Percentiles rank a stretch among this genome's conserved stretches.
phyloP scores from a whole-genome alignment of 2,329 filamentous ascomycete species.

The Chaetomiaceae sp. region DNA sequence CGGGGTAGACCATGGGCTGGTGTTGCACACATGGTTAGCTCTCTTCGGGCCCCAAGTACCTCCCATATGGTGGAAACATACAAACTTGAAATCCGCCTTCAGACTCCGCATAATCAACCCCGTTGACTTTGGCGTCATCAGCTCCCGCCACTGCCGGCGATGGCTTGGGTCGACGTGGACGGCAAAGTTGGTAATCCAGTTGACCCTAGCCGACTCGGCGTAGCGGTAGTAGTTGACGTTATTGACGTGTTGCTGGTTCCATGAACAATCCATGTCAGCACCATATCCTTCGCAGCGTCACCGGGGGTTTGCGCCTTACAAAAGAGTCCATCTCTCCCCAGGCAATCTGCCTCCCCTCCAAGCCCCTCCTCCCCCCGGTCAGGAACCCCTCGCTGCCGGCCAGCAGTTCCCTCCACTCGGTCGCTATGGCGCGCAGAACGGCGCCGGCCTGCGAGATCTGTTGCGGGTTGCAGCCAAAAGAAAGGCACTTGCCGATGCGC shows the following conservation, averaged over 20 bases:
- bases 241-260: slow-evolving; percentile 67
- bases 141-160: slow-evolving; percentile 59
- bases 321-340: slow-evolving; percentile 80
- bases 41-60: too few species aligned
- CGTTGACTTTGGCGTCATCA: slow-evolving; percentile 61
- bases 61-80: slow-evolving; percentile 48
- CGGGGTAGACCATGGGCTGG: slow-evolving; percentile 78
- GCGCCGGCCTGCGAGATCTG: slow-evolving; percentile 56
- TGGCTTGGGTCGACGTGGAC: slow-evolving; percentile 57
- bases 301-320: slow-evolving; percentile 27
- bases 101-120: slow-evolving; percentile 79
- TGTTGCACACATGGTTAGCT: background rate
- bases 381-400: slow-evolving; percentile 74
- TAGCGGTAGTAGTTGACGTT: slow-evolving; percentile 81
- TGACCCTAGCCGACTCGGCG: slow-evolving; percentile 75
- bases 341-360: slow-evolving; percentile 63
- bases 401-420: slow-evolving; percentile 67
- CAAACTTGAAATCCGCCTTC: slow-evolving; percentile 82
- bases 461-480: slow-evolving; percentile 58
- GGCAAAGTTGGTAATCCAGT: slow-evolving; percentile 71
- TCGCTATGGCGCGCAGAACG: slow-evolving; percentile 56
- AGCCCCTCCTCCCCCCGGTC: slow-evolving; percentile 55
- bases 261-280: background rate
- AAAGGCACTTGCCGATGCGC: slow-evolving; percentile 69
- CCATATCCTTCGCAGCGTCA: background rate